These are phyloP conservation scores for Cladorrhinum sp. DNA, from an alignment of 2,329 filamentous ascomycete genomes.

Conservation along the genomic window DNA sequence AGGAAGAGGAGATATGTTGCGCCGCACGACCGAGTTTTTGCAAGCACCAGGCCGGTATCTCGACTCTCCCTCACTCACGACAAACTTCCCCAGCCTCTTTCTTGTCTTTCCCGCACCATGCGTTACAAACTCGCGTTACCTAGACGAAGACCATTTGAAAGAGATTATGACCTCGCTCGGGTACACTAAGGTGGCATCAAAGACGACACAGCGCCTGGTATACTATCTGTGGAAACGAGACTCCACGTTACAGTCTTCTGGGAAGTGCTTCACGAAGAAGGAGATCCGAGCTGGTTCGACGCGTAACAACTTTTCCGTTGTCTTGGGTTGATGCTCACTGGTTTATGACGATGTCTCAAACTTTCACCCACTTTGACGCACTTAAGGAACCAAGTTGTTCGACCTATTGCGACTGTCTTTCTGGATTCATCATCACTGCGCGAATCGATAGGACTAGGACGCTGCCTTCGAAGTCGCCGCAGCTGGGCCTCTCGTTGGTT, in stretches of 20 bases:
- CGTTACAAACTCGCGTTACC: constrained; percentile 84
- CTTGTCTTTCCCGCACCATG: constrained; percentile 87
- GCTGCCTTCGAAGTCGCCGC: no score
- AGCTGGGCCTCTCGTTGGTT: no score
- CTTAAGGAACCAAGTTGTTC: no score
- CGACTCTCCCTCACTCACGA: constrained; percentile 4
- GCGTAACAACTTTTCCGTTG: constrained; percentile 89
- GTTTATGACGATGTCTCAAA: neutral
- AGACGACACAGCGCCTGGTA: constrained; percentile 76
- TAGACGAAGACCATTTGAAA: constrained; percentile 66
- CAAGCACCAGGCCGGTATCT: constrained; percentile 33
- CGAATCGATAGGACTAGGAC: no score
- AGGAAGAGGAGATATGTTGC: constrained; percentile 80
- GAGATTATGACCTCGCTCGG: constrained; percentile 76
- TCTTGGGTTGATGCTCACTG: constrained; percentile 51
- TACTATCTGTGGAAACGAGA: constrained; percentile 79
- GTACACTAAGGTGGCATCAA: constrained; percentile 63
- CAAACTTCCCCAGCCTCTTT: constrained; percentile 69
- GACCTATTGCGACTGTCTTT: no score
- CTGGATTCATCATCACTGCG: no score
- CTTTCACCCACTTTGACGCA: neutral
- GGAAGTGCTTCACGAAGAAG: constrained; percentile 61
- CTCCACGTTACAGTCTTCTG: constrained; percentile 20
- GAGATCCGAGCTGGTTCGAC: constrained; percentile 71
- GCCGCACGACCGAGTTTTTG: constrained; percentile 70